Evolutionary conservation across 352 stramenopile genomes (phyloP), one percentile per base, ranked within the genome.

Genomic region (Blastocystis sp.): DNA sequence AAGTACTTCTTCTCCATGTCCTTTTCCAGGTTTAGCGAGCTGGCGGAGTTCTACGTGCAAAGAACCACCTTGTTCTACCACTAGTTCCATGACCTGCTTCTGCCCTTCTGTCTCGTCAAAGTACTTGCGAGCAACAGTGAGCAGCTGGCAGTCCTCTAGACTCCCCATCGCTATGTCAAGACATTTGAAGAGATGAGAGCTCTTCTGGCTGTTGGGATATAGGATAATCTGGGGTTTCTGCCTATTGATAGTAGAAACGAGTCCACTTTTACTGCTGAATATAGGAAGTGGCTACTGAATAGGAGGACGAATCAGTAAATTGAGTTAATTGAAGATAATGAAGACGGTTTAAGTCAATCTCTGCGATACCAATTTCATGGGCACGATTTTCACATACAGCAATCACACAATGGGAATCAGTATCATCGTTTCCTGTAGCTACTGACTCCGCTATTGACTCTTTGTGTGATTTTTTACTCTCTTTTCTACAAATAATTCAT

Each of bases 1-100:
- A 79, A 34, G 68, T 79, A 79, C 24, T 79, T 79, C 68, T 79
- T 79, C 68, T 79, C 68, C 39, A 79, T 56, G 68, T 79, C 68
- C 11, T 62, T 16, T 2, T 79, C 68, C 26, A 62, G 39, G 24
- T 56, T 79, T 0, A 79, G 13, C n/a, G 26, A 34, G 41, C 41
- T 24, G 4, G 26, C 41, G 26, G 41, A 18, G 16, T 47, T 79
- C 68, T 79, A 18, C 9, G 1, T 41, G 1, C 26, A 18, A 79
- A 24, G 16, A 9, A 30, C 66, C 39, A 41, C 20, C 43, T 1
- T 13, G 41, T 13, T 16, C 26, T 62, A 79, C 43, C 68, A 79
- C 62, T 1, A 56, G 41, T 3, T 79, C 68, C 20, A 18, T 56
- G 16, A 79, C 20, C 11, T 55, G 68, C 20, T 24, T 20, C 13